Evolutionary conservation across 768 basidiomycete genomes (phyloP).

Genomic region (Pleurotus djamor): DNA sequence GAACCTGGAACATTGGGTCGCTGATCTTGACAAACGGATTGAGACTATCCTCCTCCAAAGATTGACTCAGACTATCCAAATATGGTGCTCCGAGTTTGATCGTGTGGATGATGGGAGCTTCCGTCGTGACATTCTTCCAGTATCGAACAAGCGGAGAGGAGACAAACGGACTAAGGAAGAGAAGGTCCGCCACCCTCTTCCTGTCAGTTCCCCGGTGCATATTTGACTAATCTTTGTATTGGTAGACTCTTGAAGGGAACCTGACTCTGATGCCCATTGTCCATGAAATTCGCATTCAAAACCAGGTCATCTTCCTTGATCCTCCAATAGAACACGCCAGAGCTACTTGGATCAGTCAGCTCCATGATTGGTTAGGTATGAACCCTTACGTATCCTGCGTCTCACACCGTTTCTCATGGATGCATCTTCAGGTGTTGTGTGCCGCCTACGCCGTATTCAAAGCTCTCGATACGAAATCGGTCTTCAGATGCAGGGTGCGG

Average conservation of each 20-base stretch:
- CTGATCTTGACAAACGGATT: slow-evolving; percentile 79
- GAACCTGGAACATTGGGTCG: slow-evolving; percentile 91
- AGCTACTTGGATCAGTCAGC: slow-evolving; percentile 82
- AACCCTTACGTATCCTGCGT: neutral
- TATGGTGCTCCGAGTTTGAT: slow-evolving; percentile 90
- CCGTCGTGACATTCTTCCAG: slow-evolving; percentile 47
- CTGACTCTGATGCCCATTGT: slow-evolving; percentile 84
- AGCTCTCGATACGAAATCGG: slow-evolving; percentile 98
- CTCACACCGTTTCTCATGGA: neutral
- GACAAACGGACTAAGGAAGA: slow-evolving; percentile 78
- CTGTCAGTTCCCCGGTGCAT: neutral
- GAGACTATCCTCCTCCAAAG: slow-evolving; percentile 78
- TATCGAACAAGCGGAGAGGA: slow-evolving; percentile 61
- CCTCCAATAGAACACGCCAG: slow-evolving; percentile 96
- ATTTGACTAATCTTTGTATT: neutral
- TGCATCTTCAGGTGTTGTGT: slow-evolving; percentile 68
- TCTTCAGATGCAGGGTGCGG: slow-evolving; percentile 78
- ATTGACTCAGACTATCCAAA: slow-evolving; percentile 72
- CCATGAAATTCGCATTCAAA: slow-evolving; percentile 97
- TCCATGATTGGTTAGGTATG: slow-evolving; percentile 87
- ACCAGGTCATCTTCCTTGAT: slow-evolving; percentile 98
- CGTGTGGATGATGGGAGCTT: slow-evolving; percentile 66
- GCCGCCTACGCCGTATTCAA: slow-evolving; percentile 83
- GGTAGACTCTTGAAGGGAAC: slow-evolving; percentile 66
- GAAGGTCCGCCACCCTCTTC: slow-evolving; percentile 54